A percentile compares a stretch with the other conserved stretches of the same genome.
phyloP scores from a whole-genome alignment of 331 rosid genomes.

The Acacia concinna region DNA sequence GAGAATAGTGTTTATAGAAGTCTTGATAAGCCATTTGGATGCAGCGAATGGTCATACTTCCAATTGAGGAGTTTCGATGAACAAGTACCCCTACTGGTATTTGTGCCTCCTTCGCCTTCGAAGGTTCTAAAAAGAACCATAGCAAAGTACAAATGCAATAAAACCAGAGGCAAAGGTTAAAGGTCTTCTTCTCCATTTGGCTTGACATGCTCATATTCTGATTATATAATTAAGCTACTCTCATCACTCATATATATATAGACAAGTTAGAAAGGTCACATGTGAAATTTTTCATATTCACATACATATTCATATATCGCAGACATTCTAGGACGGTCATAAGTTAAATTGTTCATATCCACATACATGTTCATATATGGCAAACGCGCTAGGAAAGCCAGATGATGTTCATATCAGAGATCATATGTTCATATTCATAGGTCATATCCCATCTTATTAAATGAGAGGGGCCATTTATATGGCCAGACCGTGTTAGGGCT shows the following conservation, averaged over 20 bases:
- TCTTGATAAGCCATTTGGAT: slow-evolving; percentile 37
- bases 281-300: too few species aligned
- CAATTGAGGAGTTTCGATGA: slow-evolving; percentile 33
- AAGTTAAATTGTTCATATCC: too few species aligned
- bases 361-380: too few species aligned
- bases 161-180: neutral
- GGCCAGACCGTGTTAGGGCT: neutral
- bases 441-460: too few species aligned
- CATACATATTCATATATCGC: too few species aligned
- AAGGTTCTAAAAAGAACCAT: slow-evolving; percentile 3
- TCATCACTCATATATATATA: neutral
- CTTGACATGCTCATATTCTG: neutral
- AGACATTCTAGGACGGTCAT: too few species aligned
- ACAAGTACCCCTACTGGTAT: slow-evolving; percentile 31
- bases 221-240: neutral
- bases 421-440: neutral
- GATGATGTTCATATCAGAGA: too few species aligned
- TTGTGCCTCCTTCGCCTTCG: neutral
- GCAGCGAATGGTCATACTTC: slow-evolving; percentile 24
- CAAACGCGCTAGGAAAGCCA: too few species aligned
- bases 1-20: slow-evolving; percentile 18
- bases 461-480: neutral
- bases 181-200: neutral
- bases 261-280: too few species aligned
- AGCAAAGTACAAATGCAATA: neutral